Evolutionary conservation across 192 early-diverging fungal genomes (phyloP).

Genomic region (Diversispora eburnea): DNA sequence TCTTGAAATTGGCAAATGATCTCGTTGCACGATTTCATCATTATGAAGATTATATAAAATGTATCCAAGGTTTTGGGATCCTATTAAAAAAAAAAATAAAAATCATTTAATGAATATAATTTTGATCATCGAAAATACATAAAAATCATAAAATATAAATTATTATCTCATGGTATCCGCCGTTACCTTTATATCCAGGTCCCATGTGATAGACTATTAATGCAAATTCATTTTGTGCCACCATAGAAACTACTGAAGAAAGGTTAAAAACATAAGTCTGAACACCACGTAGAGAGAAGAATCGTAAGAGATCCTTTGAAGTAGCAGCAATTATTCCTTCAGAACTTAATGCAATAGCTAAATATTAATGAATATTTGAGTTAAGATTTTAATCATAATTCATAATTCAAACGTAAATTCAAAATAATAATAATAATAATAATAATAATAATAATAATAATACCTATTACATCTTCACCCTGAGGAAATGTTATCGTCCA

Average conservation of each 20-base stretch:
- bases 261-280: slow-evolving; percentile 73
- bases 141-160: neutral
- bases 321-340: slow-evolving; percentile 70
- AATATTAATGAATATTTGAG: neutral
- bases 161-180: too few relatives aligned
- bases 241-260: slow-evolving; percentile 45
- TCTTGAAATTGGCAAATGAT: slow-evolving; percentile 60
- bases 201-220: slow-evolving; percentile 39
- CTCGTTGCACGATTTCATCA: slow-evolving; percentile 52
- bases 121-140: neutral
- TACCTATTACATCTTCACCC: slow-evolving; percentile 65
- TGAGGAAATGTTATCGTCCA: slow-evolving; percentile 70
- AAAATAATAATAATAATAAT: neutral
- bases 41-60: slow-evolving; percentile 58
- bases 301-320: slow-evolving; percentile 66
- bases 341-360: slow-evolving; percentile 70
- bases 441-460: neutral
- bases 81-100: slow-evolving; percentile 19
- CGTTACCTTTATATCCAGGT: slow-evolving; percentile 31
- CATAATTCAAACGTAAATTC: neutral
- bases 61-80: slow-evolving; percentile 59
- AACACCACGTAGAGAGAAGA: slow-evolving; percentile 75
- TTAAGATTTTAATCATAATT: neutral
- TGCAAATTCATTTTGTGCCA: slow-evolving; percentile 39
- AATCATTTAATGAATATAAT: neutral